phyloP scores from a whole-genome alignment of 768 basidiomycete species.

The Amanita rimosa region DNA sequence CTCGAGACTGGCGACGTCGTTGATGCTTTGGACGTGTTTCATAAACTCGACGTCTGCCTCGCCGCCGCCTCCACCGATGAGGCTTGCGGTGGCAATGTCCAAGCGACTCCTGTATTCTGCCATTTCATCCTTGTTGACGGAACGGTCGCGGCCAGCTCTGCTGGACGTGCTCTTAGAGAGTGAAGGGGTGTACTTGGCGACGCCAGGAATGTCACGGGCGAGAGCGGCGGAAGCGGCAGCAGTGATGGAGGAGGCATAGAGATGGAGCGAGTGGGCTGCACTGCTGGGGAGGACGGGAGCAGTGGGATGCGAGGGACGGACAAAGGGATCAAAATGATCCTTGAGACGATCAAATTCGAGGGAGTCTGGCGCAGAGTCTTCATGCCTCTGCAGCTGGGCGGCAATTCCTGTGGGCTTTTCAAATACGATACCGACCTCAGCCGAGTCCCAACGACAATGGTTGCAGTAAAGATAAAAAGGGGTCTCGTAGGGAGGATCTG shows the following conservation, averaged over 20 bases:
- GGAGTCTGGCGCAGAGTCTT: slow-evolving; percentile 76
- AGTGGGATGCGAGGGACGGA: slow-evolving; percentile 73
- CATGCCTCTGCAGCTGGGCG: slow-evolving; percentile 83
- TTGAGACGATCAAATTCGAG: slow-evolving; percentile 91
- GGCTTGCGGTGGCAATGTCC: slow-evolving; percentile 46
- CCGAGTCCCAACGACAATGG: slow-evolving; percentile 92
- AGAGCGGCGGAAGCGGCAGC: slow-evolving; percentile 85
- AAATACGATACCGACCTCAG: slow-evolving; percentile 83
- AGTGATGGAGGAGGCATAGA: slow-evolving; percentile 74
- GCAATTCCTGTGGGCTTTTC: slow-evolving; percentile 96
- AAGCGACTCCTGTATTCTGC: slow-evolving; percentile 64
- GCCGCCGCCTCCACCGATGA: slow-evolving; percentile 45
- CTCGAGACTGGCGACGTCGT: slow-evolving; percentile 59
- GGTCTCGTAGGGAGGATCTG: slow-evolving; percentile 58
- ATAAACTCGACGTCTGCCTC: slow-evolving; percentile 66
- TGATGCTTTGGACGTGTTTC: slow-evolving; percentile 45
- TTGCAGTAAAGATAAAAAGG: slow-evolving; percentile 90
- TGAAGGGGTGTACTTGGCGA: slow-evolving; percentile 61
- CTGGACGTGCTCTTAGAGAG: slow-evolving; percentile 32
- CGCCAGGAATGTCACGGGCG: slow-evolving; percentile 78
- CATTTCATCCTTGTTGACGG: slow-evolving; percentile 67
- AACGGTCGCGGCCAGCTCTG: slow-evolving; percentile 46
- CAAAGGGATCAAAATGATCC: slow-evolving; percentile 93
- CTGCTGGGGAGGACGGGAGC: slow-evolving; percentile 32
- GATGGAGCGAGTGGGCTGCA: slow-evolving; percentile 54